Evolutionary conservation across 371 early-diverging fungal genomes (phyloP).

Genomic region (Actinomortierella ambigua): DNA sequence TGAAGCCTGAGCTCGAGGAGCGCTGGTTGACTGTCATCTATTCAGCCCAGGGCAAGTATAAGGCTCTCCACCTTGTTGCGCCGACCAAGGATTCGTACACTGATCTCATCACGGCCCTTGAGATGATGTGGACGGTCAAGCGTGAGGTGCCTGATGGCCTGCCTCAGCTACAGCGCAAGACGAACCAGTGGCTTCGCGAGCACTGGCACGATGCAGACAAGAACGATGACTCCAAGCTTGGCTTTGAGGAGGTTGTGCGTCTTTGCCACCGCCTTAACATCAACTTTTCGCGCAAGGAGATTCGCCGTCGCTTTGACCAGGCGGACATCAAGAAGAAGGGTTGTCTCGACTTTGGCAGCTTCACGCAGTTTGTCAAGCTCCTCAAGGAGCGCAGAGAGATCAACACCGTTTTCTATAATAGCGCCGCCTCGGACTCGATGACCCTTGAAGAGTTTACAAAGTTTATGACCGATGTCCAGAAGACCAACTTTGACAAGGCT

Average conservation of each 20-base stretch:
- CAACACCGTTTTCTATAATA: slow-evolving; percentile 17
- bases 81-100: slow-evolving; percentile 40
- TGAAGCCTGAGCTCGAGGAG: slow-evolving; percentile 38
- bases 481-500: slow-evolving; percentile 25
- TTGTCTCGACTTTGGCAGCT: slow-evolving; percentile 38
- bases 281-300: slow-evolving; percentile 45
- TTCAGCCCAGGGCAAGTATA: slow-evolving; percentile 48
- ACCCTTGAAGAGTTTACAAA: slow-evolving; percentile 40
- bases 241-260: slow-evolving; percentile 44
- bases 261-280: slow-evolving; percentile 49
- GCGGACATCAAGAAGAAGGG: slow-evolving; percentile 45
- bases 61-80: slow-evolving; percentile 48
- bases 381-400: slow-evolving; percentile 47
- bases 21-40: slow-evolving; percentile 51
- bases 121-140: slow-evolving; percentile 46
- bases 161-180: slow-evolving; percentile 42
- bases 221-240: slow-evolving; percentile 44
- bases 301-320: slow-evolving; percentile 43
- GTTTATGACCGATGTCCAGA: slow-evolving; percentile 45
- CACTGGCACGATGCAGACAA: slow-evolving; percentile 53
- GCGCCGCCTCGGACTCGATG: slow-evolving; percentile 28
- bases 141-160: slow-evolving; percentile 40
- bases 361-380: slow-evolving; percentile 48
- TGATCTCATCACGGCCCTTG: slow-evolving; percentile 45
- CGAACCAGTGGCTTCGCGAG: slow-evolving; percentile 46